phyloP scores from a whole-genome alignment of 1,139 yeast genomes.

The Saccharomyces hybrid region DNA sequence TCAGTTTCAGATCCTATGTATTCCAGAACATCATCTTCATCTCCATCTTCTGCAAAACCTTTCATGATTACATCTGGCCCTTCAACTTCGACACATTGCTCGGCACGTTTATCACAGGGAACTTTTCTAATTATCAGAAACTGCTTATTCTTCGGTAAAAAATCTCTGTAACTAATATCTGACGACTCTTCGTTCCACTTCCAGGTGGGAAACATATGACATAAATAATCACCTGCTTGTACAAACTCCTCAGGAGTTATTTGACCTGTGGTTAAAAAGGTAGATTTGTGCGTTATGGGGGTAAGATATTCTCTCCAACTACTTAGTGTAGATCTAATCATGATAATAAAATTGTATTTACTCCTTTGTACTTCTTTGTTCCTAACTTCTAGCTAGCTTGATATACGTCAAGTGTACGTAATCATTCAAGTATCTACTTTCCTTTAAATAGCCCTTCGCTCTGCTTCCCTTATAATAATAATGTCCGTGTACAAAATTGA shows the following conservation, averaged over 20 bases:
- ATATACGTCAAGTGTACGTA: not conserved
- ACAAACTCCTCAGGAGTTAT: conserved; percentile 92
- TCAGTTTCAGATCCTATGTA: not conserved
- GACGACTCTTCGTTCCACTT: conserved; percentile 59
- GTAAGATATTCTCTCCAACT: conserved; percentile 87
- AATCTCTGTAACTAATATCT: conserved; percentile 42
- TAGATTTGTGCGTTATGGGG: conserved; percentile 77
- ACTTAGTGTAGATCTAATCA: conserved; percentile 66
- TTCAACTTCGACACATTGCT: conserved; percentile 40
- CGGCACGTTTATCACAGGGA: conserved; percentile 76
- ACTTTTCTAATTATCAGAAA: conserved; percentile 81
- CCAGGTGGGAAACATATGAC: conserved; percentile 94
- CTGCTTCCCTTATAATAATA: not conserved
- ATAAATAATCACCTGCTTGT: conserved; percentile 85
- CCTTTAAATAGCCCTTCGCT: not conserved
- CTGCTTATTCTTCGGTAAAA: conserved; percentile 81
- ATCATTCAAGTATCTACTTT: not conserved
- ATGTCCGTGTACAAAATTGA: not conserved
- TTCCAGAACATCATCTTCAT: conserved; percentile 14
- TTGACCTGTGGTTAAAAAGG: conserved; percentile 79
- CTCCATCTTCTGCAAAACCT: conserved; percentile 28
- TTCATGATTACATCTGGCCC: conserved; percentile 34
- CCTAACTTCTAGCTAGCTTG: not conserved
- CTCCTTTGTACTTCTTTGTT: conserved; percentile 1
- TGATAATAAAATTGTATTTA: conserved; percentile 6